Base-by-base conservation (phyloP, 2,329 filamentous ascomycete genomes). In the Talaromyces rugulosus region DNA sequence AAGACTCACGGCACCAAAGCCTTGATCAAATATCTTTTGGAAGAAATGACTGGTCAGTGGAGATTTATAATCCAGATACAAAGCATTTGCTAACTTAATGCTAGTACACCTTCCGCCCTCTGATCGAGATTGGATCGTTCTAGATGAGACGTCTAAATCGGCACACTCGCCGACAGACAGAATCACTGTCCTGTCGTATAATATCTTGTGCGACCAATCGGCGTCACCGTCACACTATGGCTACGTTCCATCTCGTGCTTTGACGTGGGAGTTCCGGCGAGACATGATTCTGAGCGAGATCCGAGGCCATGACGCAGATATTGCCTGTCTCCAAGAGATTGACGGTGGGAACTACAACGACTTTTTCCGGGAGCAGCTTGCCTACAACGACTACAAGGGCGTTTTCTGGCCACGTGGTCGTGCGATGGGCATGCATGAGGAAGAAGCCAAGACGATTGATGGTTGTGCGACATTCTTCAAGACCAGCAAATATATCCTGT, bases 391-490 rank as follows among this genome's bases (percentile, higher is more conserved):
- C 66, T 99, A 98, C 83, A 96, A 92, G 78, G 94, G 95, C 28
- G 88, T 96, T 3, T 96, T 94, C 73, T 96, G 90, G 85, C 91
- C 93, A 52, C 94, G 96, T 75, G 89, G 90, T 50, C 87, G 95
- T 71, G 91, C 93, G 40, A 90, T 90, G 77, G 97, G 94, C 8
- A 96, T 98, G 91, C 85, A 86, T 14, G 92, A 96, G 71, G 91
- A 89, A 77, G 92, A 97, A 67, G 90, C 92, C 5, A 90, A 89
- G 70, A 82, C 84, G n/a, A 94, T 99, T 12, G 95, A 99, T 77
- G 95, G 95, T 11, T 98, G 95, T 76, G 95, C 95, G 36, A 94
- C 93, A 58, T 98, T 99, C 78, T 98, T 91, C 84, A 98, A 96
- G 80, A 88, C 88, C 72, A 93, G 87, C 83, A 98, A 97, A 80